Base-by-base conservation (phyloP, 768 basidiomycete species). In the Hypsizygus marmoreus region DNA sequence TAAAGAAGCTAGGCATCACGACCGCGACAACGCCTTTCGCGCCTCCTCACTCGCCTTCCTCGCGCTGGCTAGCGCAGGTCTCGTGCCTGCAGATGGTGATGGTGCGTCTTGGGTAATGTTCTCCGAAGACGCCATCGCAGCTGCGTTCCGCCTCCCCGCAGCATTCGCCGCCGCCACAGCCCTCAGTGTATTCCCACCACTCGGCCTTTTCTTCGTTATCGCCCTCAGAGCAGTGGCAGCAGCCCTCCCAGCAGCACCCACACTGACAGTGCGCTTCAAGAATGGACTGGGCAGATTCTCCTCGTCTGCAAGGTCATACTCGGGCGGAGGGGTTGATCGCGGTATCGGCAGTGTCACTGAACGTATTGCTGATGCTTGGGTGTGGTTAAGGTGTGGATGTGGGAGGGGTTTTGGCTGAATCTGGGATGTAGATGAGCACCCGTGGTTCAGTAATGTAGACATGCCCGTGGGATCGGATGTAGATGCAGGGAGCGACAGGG, bases 221-320 rank as follows among this genome's bases (percentile, higher is more conserved):
- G 46, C 43, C 11, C 40, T 35, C 19, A 31, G 33, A 11, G 57
- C 39, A 28, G 40, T 26, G 1, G 41, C 24, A 16, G 41, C 44
- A 9, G 32, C 50, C 19, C 41, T 42, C 24, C 35, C 44, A 20
- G 45, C 20, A 10, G 36, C 45, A 26, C 81, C 4, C 49, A 64
- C 39, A 17, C n/a, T n/a, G n/a, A 54, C 33, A 8, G 48, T 51
- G 9, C 79, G 73, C 59, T 85, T 86, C 32, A 92, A 60, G 66
- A 92, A 92, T 4, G 90, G 91, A 59, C 87, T 89, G 0, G 90
- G 91, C 0, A 92, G 73, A 61, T 91, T 91, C 62, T 90, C 89
- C 60, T 90, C 90, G 59, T 92, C 88, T 0, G 73, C 72, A 8
- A 86, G 55, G 61, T 91, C 83, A 55, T 90, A 92, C 47, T 76